Percentiles rank a stretch among this genome's conserved stretches.
These are phyloP conservation scores for Butyriboletus loyo DNA, from an alignment of 768 basidiomycete genomes.

Conservation along the genomic window DNA sequence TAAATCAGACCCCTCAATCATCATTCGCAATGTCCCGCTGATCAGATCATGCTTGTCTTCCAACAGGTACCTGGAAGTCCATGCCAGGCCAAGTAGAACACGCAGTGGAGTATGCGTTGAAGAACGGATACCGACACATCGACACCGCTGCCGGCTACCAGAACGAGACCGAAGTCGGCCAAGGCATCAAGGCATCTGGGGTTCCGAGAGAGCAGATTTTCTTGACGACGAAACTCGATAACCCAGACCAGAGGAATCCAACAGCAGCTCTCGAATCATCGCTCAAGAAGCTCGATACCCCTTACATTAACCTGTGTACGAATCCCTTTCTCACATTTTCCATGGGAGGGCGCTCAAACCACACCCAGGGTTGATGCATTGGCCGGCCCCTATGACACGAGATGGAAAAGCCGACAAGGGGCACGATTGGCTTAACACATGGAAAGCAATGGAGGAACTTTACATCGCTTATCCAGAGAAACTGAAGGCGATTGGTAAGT, in stretches of 20 bases:
- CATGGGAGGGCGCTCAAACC: neutral
- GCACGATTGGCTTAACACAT: slow-evolving; percentile 70
- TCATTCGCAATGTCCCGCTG: neutral
- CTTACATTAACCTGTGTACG: slow-evolving; percentile 79
- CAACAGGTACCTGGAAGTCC: slow-evolving; percentile 75
- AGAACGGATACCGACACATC: slow-evolving; percentile 69
- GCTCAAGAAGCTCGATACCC: slow-evolving; percentile 63
- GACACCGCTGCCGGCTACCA: slow-evolving; percentile 68
- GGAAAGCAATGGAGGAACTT: slow-evolving; percentile 73
- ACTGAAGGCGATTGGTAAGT: slow-evolving; percentile 69
- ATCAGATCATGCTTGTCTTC: neutral
- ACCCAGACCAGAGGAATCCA: slow-evolving; percentile 57
- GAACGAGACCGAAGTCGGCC: slow-evolving; percentile 80
- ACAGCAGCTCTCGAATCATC: slow-evolving; percentile 64
- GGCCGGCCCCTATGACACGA: slow-evolving; percentile 72
- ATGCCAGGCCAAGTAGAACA: slow-evolving; percentile 64
- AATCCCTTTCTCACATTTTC: neutral
- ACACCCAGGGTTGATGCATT: slow-evolving; percentile 67
- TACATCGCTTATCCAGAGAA: slow-evolving; percentile 65
- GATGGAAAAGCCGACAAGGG: slow-evolving; percentile 53
- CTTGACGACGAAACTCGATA: slow-evolving; percentile 73
- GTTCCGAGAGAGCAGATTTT: slow-evolving; percentile 73
- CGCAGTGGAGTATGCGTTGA: slow-evolving; percentile 74
- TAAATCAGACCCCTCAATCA: slow-evolving; percentile 19
- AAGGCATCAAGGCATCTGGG: slow-evolving; percentile 72